phyloP scores from a whole-genome alignment of 2,329 filamentous ascomycete species.

The Trichoderma endophyticum region DNA sequence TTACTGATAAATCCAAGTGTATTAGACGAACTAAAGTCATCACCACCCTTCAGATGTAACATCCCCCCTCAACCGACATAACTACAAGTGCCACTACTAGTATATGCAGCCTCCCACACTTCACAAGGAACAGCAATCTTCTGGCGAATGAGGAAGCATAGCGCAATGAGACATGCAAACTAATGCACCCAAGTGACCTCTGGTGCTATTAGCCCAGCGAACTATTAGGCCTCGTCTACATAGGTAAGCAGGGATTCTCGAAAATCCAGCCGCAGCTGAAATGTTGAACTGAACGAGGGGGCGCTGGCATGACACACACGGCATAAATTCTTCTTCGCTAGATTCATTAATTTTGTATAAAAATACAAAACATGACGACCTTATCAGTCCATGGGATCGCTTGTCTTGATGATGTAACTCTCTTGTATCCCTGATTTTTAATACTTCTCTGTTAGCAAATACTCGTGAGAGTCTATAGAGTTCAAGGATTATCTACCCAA shows the following conservation, averaged over 20 bases:
- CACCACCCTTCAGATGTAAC: not conserved
- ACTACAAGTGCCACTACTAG: not conserved
- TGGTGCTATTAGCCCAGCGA: not conserved
- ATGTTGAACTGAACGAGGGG: not conserved
- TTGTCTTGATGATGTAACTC: not conserved
- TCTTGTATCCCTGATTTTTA: not conserved
- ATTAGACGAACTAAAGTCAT: not conserved
- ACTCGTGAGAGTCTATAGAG: not conserved
- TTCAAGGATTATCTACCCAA: not conserved
- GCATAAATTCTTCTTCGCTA: not conserved
- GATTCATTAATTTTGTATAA: not conserved
- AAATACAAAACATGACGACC: not conserved
- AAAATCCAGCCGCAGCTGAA: not conserved
- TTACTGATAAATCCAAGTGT: not conserved
- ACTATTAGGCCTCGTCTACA: not conserved
- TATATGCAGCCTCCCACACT: not conserved
- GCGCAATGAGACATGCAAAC: not conserved
- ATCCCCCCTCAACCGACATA: not conserved
- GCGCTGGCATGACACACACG: not conserved
- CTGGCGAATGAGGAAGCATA: not conserved
- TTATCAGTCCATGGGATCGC: not conserved
- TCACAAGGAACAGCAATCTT: not conserved
- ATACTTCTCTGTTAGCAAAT: not conserved
- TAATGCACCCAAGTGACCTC: not conserved
- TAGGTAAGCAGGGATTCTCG: not conserved